phyloP scores from a whole-genome alignment of 208 protist species.

The Leishmania amazonensis region DNA sequence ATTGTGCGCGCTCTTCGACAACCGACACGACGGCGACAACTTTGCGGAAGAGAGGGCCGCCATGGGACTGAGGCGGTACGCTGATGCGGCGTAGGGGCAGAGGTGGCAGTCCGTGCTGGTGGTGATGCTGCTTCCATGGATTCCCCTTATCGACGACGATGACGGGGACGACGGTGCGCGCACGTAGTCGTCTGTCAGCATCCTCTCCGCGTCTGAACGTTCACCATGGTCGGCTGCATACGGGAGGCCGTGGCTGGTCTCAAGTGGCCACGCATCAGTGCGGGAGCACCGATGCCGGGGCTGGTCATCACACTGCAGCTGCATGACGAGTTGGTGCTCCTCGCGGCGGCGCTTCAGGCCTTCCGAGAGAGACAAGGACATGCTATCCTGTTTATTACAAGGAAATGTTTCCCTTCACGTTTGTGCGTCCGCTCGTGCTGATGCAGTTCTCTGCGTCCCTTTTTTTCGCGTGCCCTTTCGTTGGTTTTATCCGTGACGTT shows the following conservation, averaged over 20 bases:
- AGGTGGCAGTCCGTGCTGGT: neutral
- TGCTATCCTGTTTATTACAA: neutral
- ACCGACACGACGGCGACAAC: neutral
- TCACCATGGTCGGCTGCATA: neutral
- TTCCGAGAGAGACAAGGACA: conserved; percentile 2
- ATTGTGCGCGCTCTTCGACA: conserved; percentile 1
- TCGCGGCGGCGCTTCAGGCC: conserved; percentile 26
- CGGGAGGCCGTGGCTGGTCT: neutral
- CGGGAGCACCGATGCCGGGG: conserved; percentile 3
- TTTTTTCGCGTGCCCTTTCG: neutral
- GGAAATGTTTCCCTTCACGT: neutral
- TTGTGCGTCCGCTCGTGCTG: neutral
- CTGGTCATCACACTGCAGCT: conserved; percentile 7
- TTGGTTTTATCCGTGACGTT: neutral
- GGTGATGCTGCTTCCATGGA: neutral
- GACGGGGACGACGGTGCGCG: neutral
- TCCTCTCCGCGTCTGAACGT: neutral
- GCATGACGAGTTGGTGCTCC: conserved; percentile 25
- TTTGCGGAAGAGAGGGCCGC: neutral
- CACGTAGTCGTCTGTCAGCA: neutral
- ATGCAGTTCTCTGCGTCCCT: neutral
- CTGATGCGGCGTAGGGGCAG: neutral
- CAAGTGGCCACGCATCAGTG: neutral
- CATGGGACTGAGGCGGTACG: neutral
- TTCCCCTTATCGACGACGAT: neutral